A percentile compares a stretch with the other conserved stretches of the same genome.
Evolutionary conservation across 306 rosid species (phyloP).

Genomic region (Prunus mira): DNA sequence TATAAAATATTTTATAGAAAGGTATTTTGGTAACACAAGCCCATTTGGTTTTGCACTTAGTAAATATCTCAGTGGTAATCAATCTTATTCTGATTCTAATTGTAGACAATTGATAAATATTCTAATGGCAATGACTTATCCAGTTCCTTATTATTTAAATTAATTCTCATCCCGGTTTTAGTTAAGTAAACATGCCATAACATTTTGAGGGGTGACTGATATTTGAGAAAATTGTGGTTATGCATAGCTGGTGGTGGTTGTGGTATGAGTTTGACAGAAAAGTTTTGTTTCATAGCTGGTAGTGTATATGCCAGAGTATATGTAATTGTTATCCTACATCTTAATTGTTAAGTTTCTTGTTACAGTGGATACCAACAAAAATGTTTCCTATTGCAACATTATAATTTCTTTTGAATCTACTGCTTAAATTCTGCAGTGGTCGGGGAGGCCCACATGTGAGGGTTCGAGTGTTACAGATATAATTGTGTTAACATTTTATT

Average conservation of each 20-base stretch:
- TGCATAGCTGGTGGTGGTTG: not conserved
- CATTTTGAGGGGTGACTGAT: not conserved
- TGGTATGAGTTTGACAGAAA: not conserved
- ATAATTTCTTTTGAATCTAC: not conserved
- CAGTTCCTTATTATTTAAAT: not conserved
- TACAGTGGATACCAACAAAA: no score
- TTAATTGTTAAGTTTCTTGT: no score
- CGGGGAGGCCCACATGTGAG: not conserved
- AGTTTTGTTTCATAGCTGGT: not conserved
- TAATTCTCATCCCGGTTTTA: not conserved
- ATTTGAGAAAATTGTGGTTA: conserved; percentile 1
- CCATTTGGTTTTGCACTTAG: not conserved
- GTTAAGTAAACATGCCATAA: not conserved
- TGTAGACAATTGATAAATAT: not conserved
- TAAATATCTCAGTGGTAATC: not conserved
- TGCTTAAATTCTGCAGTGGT: not conserved
- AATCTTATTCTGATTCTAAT: not conserved
- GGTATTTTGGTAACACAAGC: not conserved
- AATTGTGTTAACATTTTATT: not conserved
- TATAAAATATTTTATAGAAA: not conserved
- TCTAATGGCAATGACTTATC: not conserved
- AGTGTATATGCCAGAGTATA: not conserved
- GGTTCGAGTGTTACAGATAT: not conserved
- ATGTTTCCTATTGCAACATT: not conserved
- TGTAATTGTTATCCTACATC: not conserved